Conservation (phyloP, 306 rosid species). For the Prunus padus region DNA sequence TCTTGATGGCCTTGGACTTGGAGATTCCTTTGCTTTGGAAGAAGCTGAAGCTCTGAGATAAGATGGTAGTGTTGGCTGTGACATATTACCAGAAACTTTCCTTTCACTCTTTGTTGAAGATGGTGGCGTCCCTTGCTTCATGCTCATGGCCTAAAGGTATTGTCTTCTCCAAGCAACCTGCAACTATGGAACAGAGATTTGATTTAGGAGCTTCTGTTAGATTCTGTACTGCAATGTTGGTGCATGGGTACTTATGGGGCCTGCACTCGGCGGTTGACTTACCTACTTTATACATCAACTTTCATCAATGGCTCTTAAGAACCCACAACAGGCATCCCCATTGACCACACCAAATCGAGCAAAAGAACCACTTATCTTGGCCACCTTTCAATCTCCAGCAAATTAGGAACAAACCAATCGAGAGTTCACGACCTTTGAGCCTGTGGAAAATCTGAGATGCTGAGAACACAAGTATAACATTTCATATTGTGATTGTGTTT, state of each 20-base stretch:
- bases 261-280: conserved; percentile 6
- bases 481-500: neutral
- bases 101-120: too few species aligned
- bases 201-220: neutral
- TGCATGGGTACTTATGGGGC: conserved; percentile 2
- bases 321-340: neutral
- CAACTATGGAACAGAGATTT: conserved; percentile 7
- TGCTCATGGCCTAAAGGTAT: conserved; percentile 5
- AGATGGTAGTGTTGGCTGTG: conserved; percentile 34
- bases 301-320: neutral
- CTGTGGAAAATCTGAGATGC: neutral
- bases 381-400: neutral
- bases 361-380: neutral
- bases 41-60: conserved; percentile 46
- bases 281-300: neutral
- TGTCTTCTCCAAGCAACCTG: conserved; percentile 5
- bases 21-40: conserved; percentile 46
- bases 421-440: neutral
- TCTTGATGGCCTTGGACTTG: conserved; percentile 47
- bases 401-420: neutral
- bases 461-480: neutral
- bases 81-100: conserved; percentile 15
- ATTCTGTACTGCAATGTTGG: neutral
- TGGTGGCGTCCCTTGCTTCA: conserved; percentile 37
- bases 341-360: neutral